A percentile compares a stretch with the other conserved stretches of the same genome.
Conservation (phyloP, 768 basidiomycete genomes). For the Cystofilobasidium bisporidii region DNA sequence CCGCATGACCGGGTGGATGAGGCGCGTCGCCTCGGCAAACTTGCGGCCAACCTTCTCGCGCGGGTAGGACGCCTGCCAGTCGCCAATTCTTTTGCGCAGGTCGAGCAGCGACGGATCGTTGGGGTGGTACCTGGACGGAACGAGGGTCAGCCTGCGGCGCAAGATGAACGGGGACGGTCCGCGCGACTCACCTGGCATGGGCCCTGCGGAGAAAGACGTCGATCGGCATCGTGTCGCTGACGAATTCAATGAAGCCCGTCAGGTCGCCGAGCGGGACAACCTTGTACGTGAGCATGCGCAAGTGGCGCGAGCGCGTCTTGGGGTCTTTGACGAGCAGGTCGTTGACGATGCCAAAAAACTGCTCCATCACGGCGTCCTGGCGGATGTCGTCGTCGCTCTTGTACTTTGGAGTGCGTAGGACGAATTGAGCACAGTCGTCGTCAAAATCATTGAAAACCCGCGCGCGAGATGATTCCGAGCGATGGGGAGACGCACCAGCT, state of each 20-base stretch:
- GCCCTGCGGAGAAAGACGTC: slow-evolving; percentile 53
- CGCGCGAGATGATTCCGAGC: not conserved
- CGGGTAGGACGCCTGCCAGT: slow-evolving; percentile 33
- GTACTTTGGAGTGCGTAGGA: slow-evolving; percentile 51
- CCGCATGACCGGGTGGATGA: slow-evolving; percentile 68
- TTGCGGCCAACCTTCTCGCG: slow-evolving; percentile 27
- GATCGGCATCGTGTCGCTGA: slow-evolving; percentile 63
- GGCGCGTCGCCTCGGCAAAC: slow-evolving; percentile 28
- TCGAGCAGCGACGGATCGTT: slow-evolving; percentile 45
- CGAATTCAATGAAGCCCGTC: slow-evolving; percentile 85
- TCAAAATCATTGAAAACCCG: no score
- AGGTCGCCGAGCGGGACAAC: slow-evolving; percentile 72
- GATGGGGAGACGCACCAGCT: slow-evolving; percentile 59
- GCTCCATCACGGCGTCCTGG: slow-evolving; percentile 98
- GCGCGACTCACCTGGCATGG: slow-evolving; percentile 50
- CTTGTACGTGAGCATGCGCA: slow-evolving; percentile 73
- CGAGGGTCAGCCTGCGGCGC: not conserved
- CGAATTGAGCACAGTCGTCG: no score
- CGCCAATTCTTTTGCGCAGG: slow-evolving; percentile 37
- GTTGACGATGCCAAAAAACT: slow-evolving; percentile 87
- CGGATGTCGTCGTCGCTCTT: slow-evolving; percentile 82
- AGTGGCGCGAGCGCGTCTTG: slow-evolving; percentile 60
- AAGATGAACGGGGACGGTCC: not conserved
- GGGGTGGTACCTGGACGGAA: slow-evolving; percentile 54
- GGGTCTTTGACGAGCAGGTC: slow-evolving; percentile 61